A percentile compares a stretch with the other conserved stretches of the same genome.
Evolutionary conservation across 1,284 basidiomycete species (phyloP).

Genomic region (Moniliella sp.): DNA sequence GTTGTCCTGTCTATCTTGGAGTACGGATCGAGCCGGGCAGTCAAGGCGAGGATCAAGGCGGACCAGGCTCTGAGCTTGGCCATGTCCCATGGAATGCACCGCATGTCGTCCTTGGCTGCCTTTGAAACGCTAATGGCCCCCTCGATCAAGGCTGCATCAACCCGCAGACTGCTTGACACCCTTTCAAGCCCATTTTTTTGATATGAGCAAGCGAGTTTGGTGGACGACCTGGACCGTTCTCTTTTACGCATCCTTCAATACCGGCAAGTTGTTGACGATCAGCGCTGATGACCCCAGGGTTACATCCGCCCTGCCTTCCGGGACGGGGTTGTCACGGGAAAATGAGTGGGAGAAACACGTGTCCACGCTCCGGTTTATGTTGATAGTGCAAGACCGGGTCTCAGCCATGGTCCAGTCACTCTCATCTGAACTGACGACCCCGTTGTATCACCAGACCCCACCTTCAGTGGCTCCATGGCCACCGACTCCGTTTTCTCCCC

Average conservation of each 20-base stretch:
- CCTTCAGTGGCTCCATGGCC: background rate
- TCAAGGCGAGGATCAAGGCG: constrained; percentile 23
- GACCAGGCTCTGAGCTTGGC: constrained; percentile 24
- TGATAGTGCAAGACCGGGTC: constrained; percentile 20
- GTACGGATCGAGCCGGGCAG: constrained; percentile 20
- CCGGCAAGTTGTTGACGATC: constrained; percentile 18
- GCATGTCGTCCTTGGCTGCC: constrained; percentile 10
- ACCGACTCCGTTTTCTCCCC: constrained; percentile 2
- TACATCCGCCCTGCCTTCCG: constrained; percentile 15
- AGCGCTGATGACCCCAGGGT: constrained; percentile 25
- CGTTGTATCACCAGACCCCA: background rate
- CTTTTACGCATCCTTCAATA: constrained; percentile 11
- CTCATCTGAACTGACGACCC: too few species aligned
- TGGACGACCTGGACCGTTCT: constrained; percentile 21
- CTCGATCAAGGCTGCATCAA: constrained; percentile 1
- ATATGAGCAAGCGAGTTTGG: constrained; percentile 25
- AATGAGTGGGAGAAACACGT: background rate
- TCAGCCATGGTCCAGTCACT: constrained; percentile 11
- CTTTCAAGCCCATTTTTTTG: constrained; percentile 6
- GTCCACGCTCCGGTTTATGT: constrained; percentile 2
- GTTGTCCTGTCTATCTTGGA: constrained; percentile 18
- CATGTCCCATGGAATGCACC: constrained; percentile 24
- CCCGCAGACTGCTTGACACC: background rate
- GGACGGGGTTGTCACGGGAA: constrained; percentile 8
- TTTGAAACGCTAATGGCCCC: constrained; percentile 2